Evolutionary conservation across 202 grass and related monocot species (phyloP), one percentile per base, ranked within the genome.

Genomic region (Zoysia matrella): DNA sequence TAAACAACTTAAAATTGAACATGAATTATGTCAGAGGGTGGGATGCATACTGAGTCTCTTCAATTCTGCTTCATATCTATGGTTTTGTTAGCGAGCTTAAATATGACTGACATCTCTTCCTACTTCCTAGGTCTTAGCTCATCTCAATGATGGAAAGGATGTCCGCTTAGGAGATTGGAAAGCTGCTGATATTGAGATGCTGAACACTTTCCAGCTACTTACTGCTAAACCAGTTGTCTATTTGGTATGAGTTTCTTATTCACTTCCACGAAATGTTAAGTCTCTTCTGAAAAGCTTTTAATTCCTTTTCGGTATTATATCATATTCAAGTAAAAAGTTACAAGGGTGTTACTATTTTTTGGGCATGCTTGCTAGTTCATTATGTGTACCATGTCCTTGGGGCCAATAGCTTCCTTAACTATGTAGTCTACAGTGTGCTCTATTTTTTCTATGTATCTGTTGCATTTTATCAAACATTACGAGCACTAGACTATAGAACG

Each of bases 211-310:
- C 82, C 91, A 94, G 72, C 88, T 97, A 44, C 94, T 97, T 43
- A 85, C 91, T 3, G 94, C 94, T 40, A 97, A 97, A 70, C 85
- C 94, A 85, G 94, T 97, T 82, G 85, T 97, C 41, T 97, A 94
- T 88, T 82, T 97, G 83, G 94, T 97, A 92, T 43, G 69, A 52
- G 10, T 65, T 72, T 62, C 12, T 48, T 47, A n/a, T 52, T 82
- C 6, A 57, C 57, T 11, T 0, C 3, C 75, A 50, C 40, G 61
- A 10, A 12, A 51, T 47, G 51, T 65, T 80, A 15, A 60, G 39
- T 65, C 13, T 18, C 49, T 45, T 36, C 43, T 11, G 43, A 57
- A 22, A 75, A 39, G 4, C 15, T 53, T 62, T 7, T 8, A 65
- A 10, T 1, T 69, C 54, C 13, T 44, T 0, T 11, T 63, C 22